Conservation (phyloP, 78 protist species). For the Cyanophora paradoxa region DNA sequence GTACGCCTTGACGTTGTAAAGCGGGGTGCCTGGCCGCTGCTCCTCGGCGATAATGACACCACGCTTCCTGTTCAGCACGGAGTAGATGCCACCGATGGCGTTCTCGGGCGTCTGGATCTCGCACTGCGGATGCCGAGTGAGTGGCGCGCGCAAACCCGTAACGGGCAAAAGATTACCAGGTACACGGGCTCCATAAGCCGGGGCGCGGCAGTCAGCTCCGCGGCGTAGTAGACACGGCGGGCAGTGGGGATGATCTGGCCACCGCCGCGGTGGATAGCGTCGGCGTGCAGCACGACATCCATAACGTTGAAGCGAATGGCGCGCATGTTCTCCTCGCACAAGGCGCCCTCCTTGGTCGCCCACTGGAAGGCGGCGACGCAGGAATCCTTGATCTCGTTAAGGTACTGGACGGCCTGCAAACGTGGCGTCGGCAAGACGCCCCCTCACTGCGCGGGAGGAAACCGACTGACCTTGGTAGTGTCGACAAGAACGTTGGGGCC, state of each 20-base stretch:
- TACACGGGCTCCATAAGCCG: slow-evolving; percentile 86
- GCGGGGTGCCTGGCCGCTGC: slow-evolving; percentile 85
- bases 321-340: slow-evolving; percentile 95
- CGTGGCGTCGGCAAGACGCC: too few relatives aligned
- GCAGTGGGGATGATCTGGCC: slow-evolving; percentile 82
- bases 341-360: slow-evolving; percentile 91
- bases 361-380: slow-evolving; percentile 90
- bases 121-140: too few relatives aligned
- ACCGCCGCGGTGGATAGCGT: slow-evolving; percentile 96
- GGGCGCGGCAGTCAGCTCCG: slow-evolving; percentile 83
- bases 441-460: slow-evolving; percentile 23
- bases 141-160: too few relatives aligned
- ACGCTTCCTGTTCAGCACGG: slow-evolving; percentile 78
- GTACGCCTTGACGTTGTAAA: slow-evolving; percentile 68
- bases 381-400: slow-evolving; percentile 95
- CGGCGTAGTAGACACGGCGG: slow-evolving; percentile 84
- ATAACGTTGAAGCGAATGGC: slow-evolving; percentile 83
- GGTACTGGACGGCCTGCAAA: slow-evolving; percentile 87
- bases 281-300: slow-evolving; percentile 96
- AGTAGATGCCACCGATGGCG: slow-evolving; percentile 90
- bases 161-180: too few relatives aligned
- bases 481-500: slow-evolving; percentile 95
- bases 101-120: slow-evolving; percentile 6
- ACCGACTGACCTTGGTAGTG: slow-evolving; percentile 72
- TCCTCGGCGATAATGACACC: slow-evolving; percentile 88